Conservation (phyloP, 139 green algal species). For the Coelastrella sp. region DNA sequence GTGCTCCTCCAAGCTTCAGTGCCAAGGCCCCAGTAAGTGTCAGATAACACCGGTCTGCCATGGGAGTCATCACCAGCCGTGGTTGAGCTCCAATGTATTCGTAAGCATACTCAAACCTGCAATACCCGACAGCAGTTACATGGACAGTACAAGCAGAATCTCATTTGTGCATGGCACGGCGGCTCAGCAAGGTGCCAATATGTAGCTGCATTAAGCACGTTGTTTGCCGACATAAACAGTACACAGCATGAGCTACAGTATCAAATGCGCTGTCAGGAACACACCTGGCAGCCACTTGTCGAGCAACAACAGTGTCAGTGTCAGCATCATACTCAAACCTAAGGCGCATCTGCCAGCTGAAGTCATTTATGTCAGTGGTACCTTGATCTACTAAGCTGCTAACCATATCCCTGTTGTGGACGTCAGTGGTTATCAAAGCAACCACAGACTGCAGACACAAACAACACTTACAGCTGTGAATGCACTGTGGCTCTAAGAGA, state of each 20-base stretch:
- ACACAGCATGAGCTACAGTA: too few species aligned
- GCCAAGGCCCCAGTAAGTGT: slow-evolving; percentile 84
- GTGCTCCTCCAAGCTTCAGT: slow-evolving; percentile 83
- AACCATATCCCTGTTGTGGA: slow-evolving; percentile 86
- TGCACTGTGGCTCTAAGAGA: neutral
- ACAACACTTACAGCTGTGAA: neutral
- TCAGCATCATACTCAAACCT: slow-evolving; percentile 76
- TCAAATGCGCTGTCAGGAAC: too few species aligned
- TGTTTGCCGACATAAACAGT: too few species aligned
- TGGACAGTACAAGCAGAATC: too few species aligned
- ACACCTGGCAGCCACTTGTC: slow-evolving; percentile 57
- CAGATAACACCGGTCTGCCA: slow-evolving; percentile 91
- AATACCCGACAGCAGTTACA: too few species aligned
- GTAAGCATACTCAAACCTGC: slow-evolving; percentile 80
- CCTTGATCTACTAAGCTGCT: slow-evolving; percentile 61
- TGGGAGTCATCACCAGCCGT: slow-evolving; percentile 85
- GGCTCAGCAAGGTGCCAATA: too few species aligned
- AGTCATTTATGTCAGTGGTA: slow-evolving; percentile 71
- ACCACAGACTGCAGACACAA: slow-evolving; percentile 51
- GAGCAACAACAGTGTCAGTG: slow-evolving; percentile 68
- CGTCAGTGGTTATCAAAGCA: slow-evolving; percentile 90
- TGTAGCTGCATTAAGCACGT: too few species aligned
- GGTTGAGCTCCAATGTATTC: slow-evolving; percentile 88
- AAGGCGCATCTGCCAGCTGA: slow-evolving; percentile 90
- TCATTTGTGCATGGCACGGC: too few species aligned